phyloP scores from a whole-genome alignment of 352 stramenopile species.

The Phytophthora capsici region DNA sequence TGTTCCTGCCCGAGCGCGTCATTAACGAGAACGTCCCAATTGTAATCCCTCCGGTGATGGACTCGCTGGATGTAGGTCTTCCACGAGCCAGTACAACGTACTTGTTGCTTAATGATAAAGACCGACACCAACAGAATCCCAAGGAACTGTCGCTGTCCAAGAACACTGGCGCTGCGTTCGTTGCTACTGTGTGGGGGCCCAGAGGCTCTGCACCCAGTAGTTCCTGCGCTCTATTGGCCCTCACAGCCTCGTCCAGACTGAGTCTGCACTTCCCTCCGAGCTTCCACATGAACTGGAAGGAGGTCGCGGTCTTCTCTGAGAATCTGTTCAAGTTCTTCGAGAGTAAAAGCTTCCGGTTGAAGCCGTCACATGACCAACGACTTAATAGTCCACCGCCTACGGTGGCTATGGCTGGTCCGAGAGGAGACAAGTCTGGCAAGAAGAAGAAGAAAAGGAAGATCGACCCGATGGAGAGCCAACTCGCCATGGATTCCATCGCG shows the following conservation, averaged over 20 bases:
- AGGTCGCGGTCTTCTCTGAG: conserved; percentile 76
- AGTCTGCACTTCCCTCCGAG: conserved; percentile 80
- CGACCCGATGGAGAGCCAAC: conserved; percentile 3
- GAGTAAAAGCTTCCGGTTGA: conserved; percentile 42
- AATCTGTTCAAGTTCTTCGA: conserved; percentile 71
- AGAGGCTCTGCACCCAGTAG: conserved; percentile 74
- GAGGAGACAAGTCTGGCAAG: conserved; percentile 31
- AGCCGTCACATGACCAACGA: conserved; percentile 17
- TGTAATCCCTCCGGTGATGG: conserved; percentile 50
- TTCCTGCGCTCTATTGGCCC: conserved; percentile 70
- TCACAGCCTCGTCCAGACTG: conserved; percentile 65
- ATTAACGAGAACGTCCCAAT: conserved; percentile 58
- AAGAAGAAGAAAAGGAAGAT: conserved; percentile 33
- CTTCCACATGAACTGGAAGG: conserved; percentile 82
- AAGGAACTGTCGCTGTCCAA: conserved; percentile 87
- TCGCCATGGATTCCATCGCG: conserved; percentile 43
- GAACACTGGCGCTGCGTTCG: conserved; percentile 64
- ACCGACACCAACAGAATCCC: conserved; percentile 81
- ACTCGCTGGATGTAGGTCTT: conserved; percentile 41
- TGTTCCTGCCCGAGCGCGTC: conserved; percentile 64
- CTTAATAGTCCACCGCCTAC: conserved; percentile 28
- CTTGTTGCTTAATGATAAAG: conserved; percentile 68
- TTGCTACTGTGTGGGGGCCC: conserved; percentile 72
- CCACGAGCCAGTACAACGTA: conserved; percentile 53
- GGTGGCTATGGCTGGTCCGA: conserved; percentile 24